phyloP scores from a whole-genome alignment of 768 basidiomycete species.

The Strobilomyces echinocephalus region DNA sequence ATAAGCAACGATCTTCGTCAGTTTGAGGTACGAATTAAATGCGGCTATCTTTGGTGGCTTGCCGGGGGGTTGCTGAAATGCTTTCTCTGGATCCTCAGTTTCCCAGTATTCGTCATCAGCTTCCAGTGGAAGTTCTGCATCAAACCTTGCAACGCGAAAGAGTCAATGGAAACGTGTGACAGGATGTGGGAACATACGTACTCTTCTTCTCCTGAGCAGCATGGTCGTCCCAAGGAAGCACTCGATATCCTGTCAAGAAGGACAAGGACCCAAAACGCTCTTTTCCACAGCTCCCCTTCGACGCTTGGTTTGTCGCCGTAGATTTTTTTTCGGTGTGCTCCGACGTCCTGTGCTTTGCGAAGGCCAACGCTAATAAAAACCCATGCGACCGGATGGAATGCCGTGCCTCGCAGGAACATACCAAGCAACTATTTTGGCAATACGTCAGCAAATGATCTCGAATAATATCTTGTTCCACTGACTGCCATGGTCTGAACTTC shows the following conservation, averaged over 20 bases:
- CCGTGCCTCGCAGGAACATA: constrained; percentile 51
- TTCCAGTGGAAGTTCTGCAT: constrained; percentile 75
- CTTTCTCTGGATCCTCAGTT: constrained; percentile 39
- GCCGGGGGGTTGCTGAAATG: constrained; percentile 64
- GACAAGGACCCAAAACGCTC: constrained; percentile 71
- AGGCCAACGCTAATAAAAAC: constrained; percentile 47
- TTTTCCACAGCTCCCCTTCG: constrained; percentile 72
- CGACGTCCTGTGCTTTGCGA: constrained; percentile 69
- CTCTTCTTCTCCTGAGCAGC: constrained; percentile 63
- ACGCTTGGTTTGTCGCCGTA: constrained; percentile 44
- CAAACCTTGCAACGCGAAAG: constrained; percentile 54
- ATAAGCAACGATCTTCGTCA: constrained; percentile 68
- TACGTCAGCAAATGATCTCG: constrained; percentile 5
- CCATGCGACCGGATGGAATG: constrained; percentile 51
- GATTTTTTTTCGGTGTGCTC: constrained; percentile 63
- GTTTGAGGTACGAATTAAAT: constrained; percentile 61
- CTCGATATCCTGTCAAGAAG: constrained; percentile 55
- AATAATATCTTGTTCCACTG: constrained; percentile 23
- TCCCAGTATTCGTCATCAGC: constrained; percentile 84
- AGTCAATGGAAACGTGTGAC: constrained; percentile 3
- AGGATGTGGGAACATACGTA: constrained; percentile 34
- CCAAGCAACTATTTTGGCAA: constrained; percentile 40
- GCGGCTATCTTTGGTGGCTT: constrained; percentile 53
- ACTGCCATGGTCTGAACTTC: constrained; percentile 58
- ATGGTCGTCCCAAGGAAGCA: constrained; percentile 51